Evolutionary conservation across 805 yeast species (phyloP).

Genomic region (Monosporozyma servazzii): DNA sequence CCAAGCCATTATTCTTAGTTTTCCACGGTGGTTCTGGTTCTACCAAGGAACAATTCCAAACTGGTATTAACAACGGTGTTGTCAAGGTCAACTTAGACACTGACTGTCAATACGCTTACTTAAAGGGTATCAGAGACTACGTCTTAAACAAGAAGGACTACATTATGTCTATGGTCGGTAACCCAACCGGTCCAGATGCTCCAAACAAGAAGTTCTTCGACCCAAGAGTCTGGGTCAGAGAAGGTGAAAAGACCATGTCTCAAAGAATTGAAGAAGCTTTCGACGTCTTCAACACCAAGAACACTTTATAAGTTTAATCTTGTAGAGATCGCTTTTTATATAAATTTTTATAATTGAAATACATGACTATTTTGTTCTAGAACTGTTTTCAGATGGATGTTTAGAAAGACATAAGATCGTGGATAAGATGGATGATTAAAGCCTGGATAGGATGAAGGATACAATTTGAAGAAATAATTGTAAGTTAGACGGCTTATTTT

Average conservation of each 20-base stretch:
- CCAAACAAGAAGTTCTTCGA: slow-evolving; percentile 99
- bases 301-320: slow-evolving; percentile 37
- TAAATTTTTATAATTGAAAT: neutral
- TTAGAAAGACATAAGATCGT: too few relatives aligned
- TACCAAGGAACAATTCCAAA: slow-evolving; percentile 79
- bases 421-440: too few relatives aligned
- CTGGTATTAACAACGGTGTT: slow-evolving; percentile 88
- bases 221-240: slow-evolving; percentile 99
- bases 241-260: slow-evolving; percentile 98
- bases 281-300: slow-evolving; percentile 73
- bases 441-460: too few relatives aligned
- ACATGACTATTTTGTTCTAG: too few relatives aligned
- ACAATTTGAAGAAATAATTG: too few relatives aligned
- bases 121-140: slow-evolving; percentile 95
- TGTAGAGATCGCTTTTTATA: neutral
- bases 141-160: slow-evolving; percentile 93
- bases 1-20: slow-evolving; percentile 83
- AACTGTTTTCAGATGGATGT: too few relatives aligned
- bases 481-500: too few relatives aligned
- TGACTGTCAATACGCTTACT: slow-evolving; percentile 97
- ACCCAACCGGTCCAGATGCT: slow-evolving; percentile 98
- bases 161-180: slow-evolving; percentile 81
- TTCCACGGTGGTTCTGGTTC: slow-evolving; percentile 99
- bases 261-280: slow-evolving; percentile 78
- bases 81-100: slow-evolving; percentile 99